Percentiles rank a stretch among this genome's conserved stretches.
Evolutionary conservation across 108 stramenopile species (phyloP).

Genomic region (Schizochytrium sp.): DNA sequence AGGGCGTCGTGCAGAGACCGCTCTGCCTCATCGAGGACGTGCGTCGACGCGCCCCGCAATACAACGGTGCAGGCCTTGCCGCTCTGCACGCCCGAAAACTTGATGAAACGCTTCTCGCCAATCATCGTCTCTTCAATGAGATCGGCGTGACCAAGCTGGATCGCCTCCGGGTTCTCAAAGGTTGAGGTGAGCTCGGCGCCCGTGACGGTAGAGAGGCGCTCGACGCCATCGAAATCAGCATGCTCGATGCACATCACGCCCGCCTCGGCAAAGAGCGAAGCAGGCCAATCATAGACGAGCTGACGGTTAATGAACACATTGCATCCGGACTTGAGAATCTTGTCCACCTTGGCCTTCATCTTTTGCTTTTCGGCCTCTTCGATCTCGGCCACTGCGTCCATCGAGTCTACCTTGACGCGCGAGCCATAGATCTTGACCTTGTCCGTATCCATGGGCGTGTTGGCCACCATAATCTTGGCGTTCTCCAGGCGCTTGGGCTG

Average conservation of each 20-base stretch:
- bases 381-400: constrained; percentile 96
- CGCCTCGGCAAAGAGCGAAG: constrained; percentile 84
- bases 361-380: constrained; percentile 96
- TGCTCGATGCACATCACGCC: constrained; percentile 98
- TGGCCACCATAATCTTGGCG: constrained; percentile 93
- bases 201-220: constrained; percentile 87
- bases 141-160: constrained; percentile 82
- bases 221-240: constrained; percentile 99
- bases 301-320: constrained; percentile 99
- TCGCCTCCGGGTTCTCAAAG: constrained; percentile 93
- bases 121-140: constrained; percentile 74
- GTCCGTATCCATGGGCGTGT: constrained; percentile 99
- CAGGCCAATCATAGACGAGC: constrained; percentile 98
- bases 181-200: constrained; percentile 94
- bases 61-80: constrained; percentile 95
- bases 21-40: constrained; percentile 93
- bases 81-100: constrained; percentile 81
- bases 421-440: constrained; percentile 99
- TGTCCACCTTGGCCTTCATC: constrained; percentile 92
- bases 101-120: constrained; percentile 92
- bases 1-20: constrained; percentile 94
- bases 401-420: constrained; percentile 82
- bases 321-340: constrained; percentile 90
- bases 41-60: constrained; percentile 85
- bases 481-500: constrained; percentile 88